Evolutionary conservation across 1,284 basidiomycete species (phyloP), one percentile per base, ranked within the genome.

Genomic region (Nidula niveotomentosa): DNA sequence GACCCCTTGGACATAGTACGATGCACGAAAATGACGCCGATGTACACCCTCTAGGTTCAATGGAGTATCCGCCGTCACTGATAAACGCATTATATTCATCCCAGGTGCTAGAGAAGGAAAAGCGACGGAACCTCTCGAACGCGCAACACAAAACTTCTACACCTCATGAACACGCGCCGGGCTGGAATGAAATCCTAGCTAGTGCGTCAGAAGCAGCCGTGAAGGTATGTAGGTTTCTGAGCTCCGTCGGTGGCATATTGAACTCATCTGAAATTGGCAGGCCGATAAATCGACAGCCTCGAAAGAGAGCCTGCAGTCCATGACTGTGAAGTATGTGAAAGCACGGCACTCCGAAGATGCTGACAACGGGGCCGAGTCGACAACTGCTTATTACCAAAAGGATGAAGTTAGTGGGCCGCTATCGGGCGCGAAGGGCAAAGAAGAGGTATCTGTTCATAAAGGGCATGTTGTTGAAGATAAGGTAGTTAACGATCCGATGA

Each of bases 121-220:
- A 89, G 61, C 69, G 67, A 33, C 75, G 80, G 37, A 85, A 84
- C 64, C 66, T 86, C 45, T 67, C 69, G 36, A 72, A 73, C 10
- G 65, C 69, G 36, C 80, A 84, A 51, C 76, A 83, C 63, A 75
- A 77, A 58, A 80, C 77, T 1, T 80, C 81, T 1, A 76, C 81
- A 2, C 77, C 82, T 15, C 74, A 80, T 52, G 66, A 79, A 10
- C 64, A 83, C 56, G 86, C 88, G 1, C 89, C 88, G 5, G 88
- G 87, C 1, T 91, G 89, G 89, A 90, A 90, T 63, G 85, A 91
- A 62, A 63, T 70, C 37, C 80, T 91, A 18, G 89, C 89, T 1
- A 82, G 78, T 55, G 61, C 76, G 10, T 88, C 88, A 0, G 90
- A 91, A 69, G 89, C 89, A 8, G 69, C 73, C 36, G 73, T 91